Percentiles rank a stretch among this genome's conserved stretches.
phyloP scores from a whole-genome alignment of 1,284 basidiomycete genomes.

The Clitocybe nebularis region DNA sequence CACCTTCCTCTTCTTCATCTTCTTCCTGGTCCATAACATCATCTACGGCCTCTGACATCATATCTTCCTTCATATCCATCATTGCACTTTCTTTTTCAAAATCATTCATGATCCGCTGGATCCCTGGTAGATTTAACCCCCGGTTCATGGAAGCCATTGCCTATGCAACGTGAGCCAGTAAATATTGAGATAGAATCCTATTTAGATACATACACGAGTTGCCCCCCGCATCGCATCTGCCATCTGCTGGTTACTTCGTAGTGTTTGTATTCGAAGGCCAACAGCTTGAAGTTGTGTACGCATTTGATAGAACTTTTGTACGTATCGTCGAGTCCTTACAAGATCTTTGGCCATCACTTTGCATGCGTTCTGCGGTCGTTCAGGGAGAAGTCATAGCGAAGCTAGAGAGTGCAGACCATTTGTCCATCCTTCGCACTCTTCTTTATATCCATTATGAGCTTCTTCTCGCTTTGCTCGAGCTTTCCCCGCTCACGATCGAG shows the following conservation, averaged over 20 bases:
- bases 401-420: slow-evolving; percentile 61
- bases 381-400: slow-evolving; percentile 9
- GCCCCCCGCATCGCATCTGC: slow-evolving; percentile 99
- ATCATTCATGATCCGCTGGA: slow-evolving; percentile 95
- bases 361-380: slow-evolving; percentile 77
- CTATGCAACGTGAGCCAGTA: slow-evolving; percentile 35
- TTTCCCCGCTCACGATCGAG: slow-evolving; percentile 93
- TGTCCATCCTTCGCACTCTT: slow-evolving; percentile 95
- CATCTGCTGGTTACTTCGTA: slow-evolving; percentile 98
- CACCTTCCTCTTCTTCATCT: slow-evolving; percentile 94
- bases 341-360: slow-evolving; percentile 99
- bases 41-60: slow-evolving; percentile 99
- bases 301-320: slow-evolving; percentile 99
- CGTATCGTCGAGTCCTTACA: slow-evolving; percentile 90
- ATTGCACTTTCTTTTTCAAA: slow-evolving; percentile 96
- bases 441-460: slow-evolving; percentile 91
- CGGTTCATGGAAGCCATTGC: slow-evolving; percentile 99
- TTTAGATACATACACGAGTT: slow-evolving; percentile 80
- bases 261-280: slow-evolving; percentile 91
- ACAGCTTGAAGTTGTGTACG: slow-evolving; percentile 97
- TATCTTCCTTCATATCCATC: slow-evolving; percentile 99
- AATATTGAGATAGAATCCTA: slow-evolving; percentile 9
- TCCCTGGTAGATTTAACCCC: slow-evolving; percentile 90
- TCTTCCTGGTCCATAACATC: slow-evolving; percentile 98
- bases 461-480: slow-evolving; percentile 95